Evolutionary conservation across 805 yeast species (phyloP).

Genomic region (Yarrowia keelungensis): DNA sequence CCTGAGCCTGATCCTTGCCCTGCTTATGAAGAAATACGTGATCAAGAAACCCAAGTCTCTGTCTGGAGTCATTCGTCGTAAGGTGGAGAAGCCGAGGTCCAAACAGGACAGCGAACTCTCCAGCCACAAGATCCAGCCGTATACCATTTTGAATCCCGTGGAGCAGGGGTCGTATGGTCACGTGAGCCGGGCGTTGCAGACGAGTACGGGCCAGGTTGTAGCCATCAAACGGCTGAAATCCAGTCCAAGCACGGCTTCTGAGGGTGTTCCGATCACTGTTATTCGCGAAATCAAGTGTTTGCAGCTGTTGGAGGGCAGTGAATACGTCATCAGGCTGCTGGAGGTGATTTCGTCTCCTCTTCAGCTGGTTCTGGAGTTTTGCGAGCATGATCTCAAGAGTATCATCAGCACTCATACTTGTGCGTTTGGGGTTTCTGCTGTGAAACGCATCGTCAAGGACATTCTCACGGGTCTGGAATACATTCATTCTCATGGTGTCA

Average conservation of each 20-base stretch:
- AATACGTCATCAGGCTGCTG: conserved; percentile 56
- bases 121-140: conserved; percentile 41
- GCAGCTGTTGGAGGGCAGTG: conserved; percentile 10
- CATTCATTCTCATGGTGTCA: conserved; percentile 72
- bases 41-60: conserved; percentile 16
- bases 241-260: background rate
- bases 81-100: conserved; percentile 3
- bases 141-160: conserved; percentile 47
- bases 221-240: conserved; percentile 21
- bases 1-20: background rate
- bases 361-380: conserved; percentile 48
- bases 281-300: conserved; percentile 25
- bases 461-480: conserved; percentile 67
- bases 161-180: conserved; percentile 57
- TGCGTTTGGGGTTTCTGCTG: background rate
- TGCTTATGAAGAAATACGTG: conserved; percentile 19
- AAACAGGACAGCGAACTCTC: background rate
- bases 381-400: conserved; percentile 47
- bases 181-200: conserved; percentile 63
- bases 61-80: conserved; percentile 16
- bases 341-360: conserved; percentile 54
- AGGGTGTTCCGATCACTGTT: conserved; percentile 14
- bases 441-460: conserved; percentile 26
- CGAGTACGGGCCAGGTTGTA: conserved; percentile 56
- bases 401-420: conserved; percentile 55